Base-by-base conservation (phyloP, 1,139 yeast species). In the Suhomyces anneliseae region DNA sequence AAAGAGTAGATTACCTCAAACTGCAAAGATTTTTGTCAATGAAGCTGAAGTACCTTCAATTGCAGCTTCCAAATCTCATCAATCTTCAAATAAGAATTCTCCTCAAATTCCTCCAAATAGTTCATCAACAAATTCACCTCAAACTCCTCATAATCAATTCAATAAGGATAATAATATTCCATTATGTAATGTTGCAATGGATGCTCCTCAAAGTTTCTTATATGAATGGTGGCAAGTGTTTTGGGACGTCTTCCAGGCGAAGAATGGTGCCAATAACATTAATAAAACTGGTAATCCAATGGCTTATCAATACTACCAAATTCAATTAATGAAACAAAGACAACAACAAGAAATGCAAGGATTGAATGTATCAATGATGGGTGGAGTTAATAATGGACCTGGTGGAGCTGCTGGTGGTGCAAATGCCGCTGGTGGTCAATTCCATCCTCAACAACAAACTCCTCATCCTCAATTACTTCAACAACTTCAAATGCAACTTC, bases 221-320 rank as follows among this genome's bases (percentile, higher is more conserved):
- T 84, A 80, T 57, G 97, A 90, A 63, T 92, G 98, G 97, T 92
- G 97, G 97, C 90, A 84, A 69, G 83, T 90, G 32, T 92, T 90
- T 62, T 92, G 97, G 97, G 97, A 92, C 64, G 85, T 90, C 40
- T 89, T 87, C 66, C 87, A 87, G 59, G 95, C 96, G 2, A 78
- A 88, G 58, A 83, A 67, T 50, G 61, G 58, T 40, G 42, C 47
- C 34, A 47, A 44, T 45, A 45, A 42, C 38, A 44, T 48, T n/a
- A 78, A 79, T 51, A 72, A 83, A 33, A 82, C 81, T 24, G 82
- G 85, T 11, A 78, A 6, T 68, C 45, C 48, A 32, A 38, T 78
- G 48, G 93, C 95, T 3, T 78, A 80, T 45, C 87, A 85, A 59
- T 90, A 87, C 65, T 82, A 82, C 58, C 90, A 86, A 55, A 72